A percentile compares a stretch with the other conserved stretches of the same genome.
phyloP scores from a whole-genome alignment of 371 early-diverging fungal genomes.

The Mortierella sp. region DNA sequence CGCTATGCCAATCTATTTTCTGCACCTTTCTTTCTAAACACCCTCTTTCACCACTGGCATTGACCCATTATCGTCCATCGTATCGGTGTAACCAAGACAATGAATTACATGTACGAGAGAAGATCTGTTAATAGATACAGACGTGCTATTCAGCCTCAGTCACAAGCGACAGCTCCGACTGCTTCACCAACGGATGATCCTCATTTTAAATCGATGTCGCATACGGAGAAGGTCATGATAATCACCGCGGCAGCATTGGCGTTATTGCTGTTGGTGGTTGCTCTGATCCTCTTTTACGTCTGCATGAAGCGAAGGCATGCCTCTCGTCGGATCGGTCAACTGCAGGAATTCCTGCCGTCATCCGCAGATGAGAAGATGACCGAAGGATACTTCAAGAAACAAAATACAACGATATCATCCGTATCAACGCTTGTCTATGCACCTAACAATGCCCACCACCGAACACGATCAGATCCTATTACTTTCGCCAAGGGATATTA shows the following conservation, averaged over 20 bases:
- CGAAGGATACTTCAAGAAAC: slow-evolving; percentile 19
- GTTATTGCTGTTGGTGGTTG: slow-evolving; percentile 15
- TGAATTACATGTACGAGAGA: not conserved
- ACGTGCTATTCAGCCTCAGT: slow-evolving; percentile 6
- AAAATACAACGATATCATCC: slow-evolving; percentile 4
- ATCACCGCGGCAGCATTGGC: slow-evolving; percentile 13
- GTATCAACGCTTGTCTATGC: slow-evolving; percentile 7
- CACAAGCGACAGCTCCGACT: not conserved
- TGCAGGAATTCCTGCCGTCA: slow-evolving; percentile 19
- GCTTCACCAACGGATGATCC: not conserved
- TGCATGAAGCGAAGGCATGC: slow-evolving; percentile 28
- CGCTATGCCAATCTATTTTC: not conserved
- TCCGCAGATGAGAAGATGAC: slow-evolving; percentile 21
- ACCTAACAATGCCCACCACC: slow-evolving; percentile 26
- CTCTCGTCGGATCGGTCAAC: slow-evolving; percentile 21
- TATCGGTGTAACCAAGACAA: not conserved
- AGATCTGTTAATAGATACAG: not conserved
- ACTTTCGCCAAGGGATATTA: slow-evolving; percentile 3
- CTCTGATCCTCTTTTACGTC: slow-evolving; percentile 16
- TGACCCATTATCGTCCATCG: not conserved
- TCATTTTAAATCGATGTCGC: not conserved
- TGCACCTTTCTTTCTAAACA: not conserved
- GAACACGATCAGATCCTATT: slow-evolving; percentile 32
- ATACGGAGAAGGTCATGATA: not conserved
- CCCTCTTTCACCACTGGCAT: not conserved